These are phyloP conservation scores for Coprinopsis marcescibilis DNA, from an alignment of 768 basidiomycete genomes.

Conservation along the genomic window DNA sequence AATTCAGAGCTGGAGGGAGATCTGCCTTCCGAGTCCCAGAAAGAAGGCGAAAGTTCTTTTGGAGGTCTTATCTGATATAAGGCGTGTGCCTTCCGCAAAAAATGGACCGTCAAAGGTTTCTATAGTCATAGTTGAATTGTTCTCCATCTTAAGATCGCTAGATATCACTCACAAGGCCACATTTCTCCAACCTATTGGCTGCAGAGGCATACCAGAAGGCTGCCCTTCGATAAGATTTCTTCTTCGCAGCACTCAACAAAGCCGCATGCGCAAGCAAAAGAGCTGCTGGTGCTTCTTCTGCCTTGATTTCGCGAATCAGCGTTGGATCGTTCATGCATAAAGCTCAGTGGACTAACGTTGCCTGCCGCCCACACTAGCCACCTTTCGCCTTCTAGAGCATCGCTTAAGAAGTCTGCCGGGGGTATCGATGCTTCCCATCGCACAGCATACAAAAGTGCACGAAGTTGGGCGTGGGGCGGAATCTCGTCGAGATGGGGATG, in stretches of 20 bases:
- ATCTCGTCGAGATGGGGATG: constrained; percentile 40
- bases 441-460: constrained; percentile 60
- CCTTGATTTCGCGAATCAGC: constrained; percentile 40
- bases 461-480: constrained; percentile 60
- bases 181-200: constrained; percentile 75
- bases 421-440: constrained; percentile 73
- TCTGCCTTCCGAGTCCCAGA: constrained; percentile 68
- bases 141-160: neutral
- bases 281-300: constrained; percentile 77
- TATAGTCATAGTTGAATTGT: constrained; percentile 22
- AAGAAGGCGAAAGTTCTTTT: constrained; percentile 70
- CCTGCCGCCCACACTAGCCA: constrained; percentile 87
- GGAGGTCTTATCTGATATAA: constrained; percentile 45
- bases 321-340: neutral
- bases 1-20: constrained; percentile 32
- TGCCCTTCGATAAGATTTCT: constrained; percentile 52
- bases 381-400: constrained; percentile 65
- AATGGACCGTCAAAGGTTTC: constrained; percentile 85
- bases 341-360: constrained; percentile 46
- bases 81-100: constrained; percentile 65
- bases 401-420: constrained; percentile 49
- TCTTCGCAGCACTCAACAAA: constrained; percentile 49
- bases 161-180: constrained; percentile 61
- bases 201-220: constrained; percentile 77
- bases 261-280: constrained; percentile 81